Evolutionary conservation across 1,284 basidiomycete species (phyloP).

Genomic region (Fomitopsis betulina): DNA sequence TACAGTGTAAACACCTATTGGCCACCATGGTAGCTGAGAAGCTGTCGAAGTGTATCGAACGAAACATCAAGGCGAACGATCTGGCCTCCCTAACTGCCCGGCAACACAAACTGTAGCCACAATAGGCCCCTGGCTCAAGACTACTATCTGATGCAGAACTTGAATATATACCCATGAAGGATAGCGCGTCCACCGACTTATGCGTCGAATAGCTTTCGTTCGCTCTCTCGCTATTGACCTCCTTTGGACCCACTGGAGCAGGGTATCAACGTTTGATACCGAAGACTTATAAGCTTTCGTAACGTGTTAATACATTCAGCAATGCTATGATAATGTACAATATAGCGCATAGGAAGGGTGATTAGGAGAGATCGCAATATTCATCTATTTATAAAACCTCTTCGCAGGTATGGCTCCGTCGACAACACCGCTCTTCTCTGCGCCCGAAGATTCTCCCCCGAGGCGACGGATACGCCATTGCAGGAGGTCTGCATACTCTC

Average conservation of each 20-base stretch:
- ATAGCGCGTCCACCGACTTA: no score
- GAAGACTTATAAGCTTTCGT: background rate
- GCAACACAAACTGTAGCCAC: constrained; percentile 7
- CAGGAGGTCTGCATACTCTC: constrained; percentile 30
- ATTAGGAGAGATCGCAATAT: background rate
- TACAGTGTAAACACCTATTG: constrained; percentile 75
- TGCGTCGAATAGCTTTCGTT: no score
- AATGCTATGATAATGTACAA: background rate
- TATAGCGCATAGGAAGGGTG: background rate
- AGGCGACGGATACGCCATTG: constrained; percentile 32
- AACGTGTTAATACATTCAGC: background rate
- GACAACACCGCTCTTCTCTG: background rate
- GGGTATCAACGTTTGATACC: background rate
- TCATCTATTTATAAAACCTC: constrained; percentile 2
- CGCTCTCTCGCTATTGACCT: background rate
- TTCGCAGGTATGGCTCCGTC: background rate
- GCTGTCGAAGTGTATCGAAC: constrained; percentile 46
- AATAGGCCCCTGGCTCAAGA: no score
- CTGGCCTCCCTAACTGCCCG: constrained; percentile 29
- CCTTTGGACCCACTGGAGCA: background rate
- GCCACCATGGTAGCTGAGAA: constrained; percentile 55
- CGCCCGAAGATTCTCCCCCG: constrained; percentile 10
- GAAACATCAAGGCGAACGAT: constrained; percentile 41
- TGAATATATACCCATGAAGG: no score
- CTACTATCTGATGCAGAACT: no score